Evolutionary conservation across 2,329 filamentous ascomycete genomes (phyloP).

Genomic region (Byssochlamys sp.): DNA sequence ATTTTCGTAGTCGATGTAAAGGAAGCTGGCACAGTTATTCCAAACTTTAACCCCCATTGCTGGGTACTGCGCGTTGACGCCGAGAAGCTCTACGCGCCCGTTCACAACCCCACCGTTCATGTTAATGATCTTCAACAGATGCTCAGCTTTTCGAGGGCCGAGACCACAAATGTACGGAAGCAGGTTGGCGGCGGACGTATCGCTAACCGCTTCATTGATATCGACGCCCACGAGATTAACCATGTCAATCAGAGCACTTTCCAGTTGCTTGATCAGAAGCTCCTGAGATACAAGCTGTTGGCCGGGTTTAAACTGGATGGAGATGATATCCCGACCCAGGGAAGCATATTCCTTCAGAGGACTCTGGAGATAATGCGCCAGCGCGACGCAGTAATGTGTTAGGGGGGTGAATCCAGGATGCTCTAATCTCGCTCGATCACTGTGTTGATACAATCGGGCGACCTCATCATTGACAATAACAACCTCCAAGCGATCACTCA

Average conservation of each 20-base stretch:
- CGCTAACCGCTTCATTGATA: constrained; percentile 79
- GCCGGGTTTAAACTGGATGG: constrained; percentile 78
- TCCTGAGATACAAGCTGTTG: constrained; percentile 83
- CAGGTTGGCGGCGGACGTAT: constrained; percentile 73
- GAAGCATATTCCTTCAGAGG: constrained; percentile 94
- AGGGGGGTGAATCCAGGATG: constrained; percentile 71
- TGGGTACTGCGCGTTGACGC: constrained; percentile 70
- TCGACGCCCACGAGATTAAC: constrained; percentile 94
- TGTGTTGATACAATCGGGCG: constrained; percentile 90
- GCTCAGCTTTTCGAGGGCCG: constrained; percentile 79
- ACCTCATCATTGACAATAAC: constrained; percentile 93
- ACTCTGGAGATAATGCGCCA: constrained; percentile 87
- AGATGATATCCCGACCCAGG: constrained; percentile 75
- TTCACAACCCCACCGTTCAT: constrained; percentile 78
- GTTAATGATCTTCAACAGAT: constrained; percentile 80
- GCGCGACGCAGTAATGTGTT: constrained; percentile 76
- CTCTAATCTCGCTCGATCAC: constrained; percentile 65
- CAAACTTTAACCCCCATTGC: constrained; percentile 85
- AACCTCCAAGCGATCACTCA: constrained; percentile 73
- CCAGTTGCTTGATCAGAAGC: constrained; percentile 73
- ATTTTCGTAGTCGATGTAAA: constrained; percentile 81
- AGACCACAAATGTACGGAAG: constrained; percentile 85
- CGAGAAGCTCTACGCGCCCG: constrained; percentile 77
- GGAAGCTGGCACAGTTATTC: constrained; percentile 93
- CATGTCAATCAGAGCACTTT: constrained; percentile 97